Evolutionary conservation across 2,329 filamentous ascomycete species (phyloP), one percentile per base, ranked within the genome.

Genomic region (Fusarium nurragi): DNA sequence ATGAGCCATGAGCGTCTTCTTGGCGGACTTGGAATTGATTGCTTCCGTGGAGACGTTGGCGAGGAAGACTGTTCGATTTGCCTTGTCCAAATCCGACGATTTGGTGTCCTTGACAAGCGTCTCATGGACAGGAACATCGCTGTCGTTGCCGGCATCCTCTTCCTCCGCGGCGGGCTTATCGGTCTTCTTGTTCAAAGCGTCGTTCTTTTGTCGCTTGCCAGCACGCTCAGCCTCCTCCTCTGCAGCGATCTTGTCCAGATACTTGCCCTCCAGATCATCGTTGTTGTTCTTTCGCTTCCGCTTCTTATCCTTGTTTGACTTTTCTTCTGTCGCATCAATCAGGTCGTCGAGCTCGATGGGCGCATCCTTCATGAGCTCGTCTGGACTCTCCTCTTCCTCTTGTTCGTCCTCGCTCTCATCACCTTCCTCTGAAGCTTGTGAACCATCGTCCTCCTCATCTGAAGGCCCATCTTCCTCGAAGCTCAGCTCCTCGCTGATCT

Each of bases 21-120:
- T 93, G 30, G 89, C 90, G 3, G 88, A 79, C 74, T 96, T 96
- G 25, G 91, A 93, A 45, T 88, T 91, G 72, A 98, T 92, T 38
- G 92, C 93, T 49, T 90, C 83, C 21, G 86, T 89, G 14, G 93
- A 93, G 41, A 99, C 92, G 73, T 99, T 99, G 72, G 91, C 91
- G 13, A 99, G 82, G 79, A 98, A 99, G 38, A 98, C 88, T 8
- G 95, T 99, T 54, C 95, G 90, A 56, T 87, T 86, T 10, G 94
- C 91, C 80, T 97, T 97, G 56, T 96, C 92, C 4, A 96, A 71
- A 65, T 96, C 91, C 21, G 81, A 71, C 43, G 70, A 80, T 76
- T 83, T 88, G 78, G 80, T 84, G 75, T 79, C 77, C 51, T 79
- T 81, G 65, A 75, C 77, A 36, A 86, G 80, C 53, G 83, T 87